Evolutionary conservation across 176 grass and related monocot species (phyloP), one percentile per base, ranked within the genome.

Genomic region (Musa itinerans): DNA sequence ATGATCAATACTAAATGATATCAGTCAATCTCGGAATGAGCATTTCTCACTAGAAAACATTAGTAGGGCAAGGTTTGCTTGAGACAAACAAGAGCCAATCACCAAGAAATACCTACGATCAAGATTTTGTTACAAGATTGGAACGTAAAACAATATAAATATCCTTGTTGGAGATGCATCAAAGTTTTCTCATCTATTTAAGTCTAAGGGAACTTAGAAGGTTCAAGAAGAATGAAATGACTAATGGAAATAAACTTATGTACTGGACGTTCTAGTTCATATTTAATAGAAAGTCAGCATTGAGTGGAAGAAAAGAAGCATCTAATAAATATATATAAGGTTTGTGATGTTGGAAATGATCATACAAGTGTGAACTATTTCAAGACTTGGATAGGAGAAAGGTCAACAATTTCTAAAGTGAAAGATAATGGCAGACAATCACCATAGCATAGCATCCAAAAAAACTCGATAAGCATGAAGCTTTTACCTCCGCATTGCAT

Each of bases 401-500:
- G 13, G 12, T n/a, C 12, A 57, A 19, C 13, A 57, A 16, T 16
- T 57, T 57, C 55, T 57, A 57, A 1, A 57, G 17, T 57, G 17
- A 57, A 17, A 12, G 17, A 57, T 57, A 57, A 14, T 16, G 12
- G 0, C 3, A 57, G 55, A 57, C 14, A 27, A 23, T 66, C 23
- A 66, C 8, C 63, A 26, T 13, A 27, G 10, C 15, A 29, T 43
- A 24, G 0, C 11, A 34, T 68, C 27, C 48, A 7, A 22, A 68
- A 43, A 24, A 2, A 29, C 14, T 27, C 1, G 3, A 68, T 6
- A 7, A 34, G 22, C 65, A 68, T 10, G 14, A 15, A 7, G 15
- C 27, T 68, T 68, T 68, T 34, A 78, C 76, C 76, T 78, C 76
- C 11, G 76, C 63, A 68, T 78, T 78, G 22, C 76, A 78, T 23